Percentiles rank a stretch among this genome's conserved stretches.
Evolutionary conservation across 495 filamentous ascomycete species (phyloP).

Genomic region (Tuber umbilicatum): DNA sequence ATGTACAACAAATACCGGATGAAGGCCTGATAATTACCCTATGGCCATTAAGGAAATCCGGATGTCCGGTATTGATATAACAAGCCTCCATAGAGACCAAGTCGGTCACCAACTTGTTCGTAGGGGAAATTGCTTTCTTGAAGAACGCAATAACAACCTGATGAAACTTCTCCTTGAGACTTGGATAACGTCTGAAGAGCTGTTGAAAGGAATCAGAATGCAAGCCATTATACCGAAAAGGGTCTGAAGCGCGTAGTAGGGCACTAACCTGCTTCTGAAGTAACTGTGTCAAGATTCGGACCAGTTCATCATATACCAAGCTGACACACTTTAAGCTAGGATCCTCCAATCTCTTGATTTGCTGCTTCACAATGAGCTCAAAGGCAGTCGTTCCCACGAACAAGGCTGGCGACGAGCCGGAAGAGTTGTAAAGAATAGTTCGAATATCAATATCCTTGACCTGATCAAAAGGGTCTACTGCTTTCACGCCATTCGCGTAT

Average conservation of each 20-base stretch:
- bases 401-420: conserved; percentile 89
- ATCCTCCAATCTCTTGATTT: conserved; percentile 94
- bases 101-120: conserved; percentile 92
- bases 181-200: conserved; percentile 84
- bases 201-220: conserved; percentile 15
- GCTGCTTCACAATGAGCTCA: conserved; percentile 96
- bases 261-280: conserved; percentile 61
- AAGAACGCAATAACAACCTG: conserved; percentile 90
- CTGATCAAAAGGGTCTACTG: conserved; percentile 93
- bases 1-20: background rate
- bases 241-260: background rate
- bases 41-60: conserved; percentile 95
- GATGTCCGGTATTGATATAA: conserved; percentile 98
- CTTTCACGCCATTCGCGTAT: conserved; percentile 96
- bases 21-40: conserved; percentile 49
- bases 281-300: conserved; percentile 86
- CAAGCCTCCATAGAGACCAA: conserved; percentile 90
- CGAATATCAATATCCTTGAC: conserved; percentile 98
- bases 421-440: conserved; percentile 95
- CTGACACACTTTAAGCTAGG: conserved; percentile 95
- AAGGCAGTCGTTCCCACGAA: conserved; percentile 98
- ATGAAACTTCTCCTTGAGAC: conserved; percentile 94
- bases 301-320: conserved; percentile 94
- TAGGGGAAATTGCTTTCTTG: conserved; percentile 95
- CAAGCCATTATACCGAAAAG: background rate